These are phyloP conservation scores for Fraxinus sp. DNA, from an alignment of 305 asterid species.

Conservation along the genomic window DNA sequence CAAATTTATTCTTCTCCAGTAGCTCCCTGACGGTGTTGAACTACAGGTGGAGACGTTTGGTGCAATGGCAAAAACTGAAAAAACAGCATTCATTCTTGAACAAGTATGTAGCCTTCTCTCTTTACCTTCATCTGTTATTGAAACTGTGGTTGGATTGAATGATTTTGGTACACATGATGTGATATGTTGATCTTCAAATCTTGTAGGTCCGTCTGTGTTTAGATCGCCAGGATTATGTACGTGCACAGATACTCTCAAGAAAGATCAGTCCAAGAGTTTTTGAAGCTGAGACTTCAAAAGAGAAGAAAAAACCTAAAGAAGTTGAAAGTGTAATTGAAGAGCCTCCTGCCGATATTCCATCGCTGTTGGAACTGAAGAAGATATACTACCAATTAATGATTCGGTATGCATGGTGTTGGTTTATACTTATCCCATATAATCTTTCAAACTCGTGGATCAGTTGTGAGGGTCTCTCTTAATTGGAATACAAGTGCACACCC, in stretches of 20 bases:
- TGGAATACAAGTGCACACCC: neutral
- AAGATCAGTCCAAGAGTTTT: constrained; percentile 93
- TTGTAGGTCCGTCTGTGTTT: constrained; percentile 84
- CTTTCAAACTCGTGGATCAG: neutral
- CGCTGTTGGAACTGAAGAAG: constrained; percentile 75
- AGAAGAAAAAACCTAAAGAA: constrained; percentile 87
- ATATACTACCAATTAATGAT: constrained; percentile 89
- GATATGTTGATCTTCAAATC: constrained; percentile 12
- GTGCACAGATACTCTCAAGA: constrained; percentile 93
- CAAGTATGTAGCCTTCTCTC: constrained; percentile 50
- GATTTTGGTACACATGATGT: constrained; percentile 23
- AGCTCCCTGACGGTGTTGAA: constrained; percentile 14
- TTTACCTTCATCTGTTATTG: neutral
- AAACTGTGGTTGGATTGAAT: neutral
- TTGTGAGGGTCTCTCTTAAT: neutral
- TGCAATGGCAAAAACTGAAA: constrained; percentile 98
- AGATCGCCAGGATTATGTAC: constrained; percentile 86
- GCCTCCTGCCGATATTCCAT: constrained; percentile 92
- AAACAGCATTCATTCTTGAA: constrained; percentile 88
- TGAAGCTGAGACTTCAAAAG: constrained; percentile 81
- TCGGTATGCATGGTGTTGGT: constrained; percentile 41
- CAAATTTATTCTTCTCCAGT: neutral
- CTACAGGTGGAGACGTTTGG: constrained; percentile 94
- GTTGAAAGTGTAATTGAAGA: constrained; percentile 79
- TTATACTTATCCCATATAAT: neutral